Evolutionary conservation across 257 asterid species (phyloP).

Genomic region (Lycium barbarum): DNA sequence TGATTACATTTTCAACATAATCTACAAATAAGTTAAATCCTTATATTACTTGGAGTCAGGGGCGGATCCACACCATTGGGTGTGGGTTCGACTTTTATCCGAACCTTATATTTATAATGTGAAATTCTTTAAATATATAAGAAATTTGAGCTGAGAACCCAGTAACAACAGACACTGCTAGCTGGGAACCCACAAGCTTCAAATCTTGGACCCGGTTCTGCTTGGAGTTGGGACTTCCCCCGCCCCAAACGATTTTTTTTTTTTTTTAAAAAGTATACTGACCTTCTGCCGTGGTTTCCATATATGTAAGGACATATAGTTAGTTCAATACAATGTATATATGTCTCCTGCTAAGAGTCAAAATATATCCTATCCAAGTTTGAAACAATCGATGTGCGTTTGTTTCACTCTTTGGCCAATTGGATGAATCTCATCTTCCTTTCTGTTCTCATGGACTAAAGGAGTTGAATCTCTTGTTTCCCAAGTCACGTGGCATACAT

Average conservation of each 20-base stretch:
- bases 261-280: background rate
- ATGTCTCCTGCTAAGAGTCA: background rate
- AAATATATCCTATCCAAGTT: background rate
- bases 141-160: no score
- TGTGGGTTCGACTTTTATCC: no score
- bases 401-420: background rate
- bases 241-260: no score
- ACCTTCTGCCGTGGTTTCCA: background rate
- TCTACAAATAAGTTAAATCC: no score
- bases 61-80: no score
- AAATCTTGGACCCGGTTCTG: no score
- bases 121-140: no score
- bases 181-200: no score
- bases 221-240: no score
- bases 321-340: background rate
- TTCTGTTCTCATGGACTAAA: background rate
- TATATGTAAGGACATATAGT: background rate
- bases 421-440: background rate
- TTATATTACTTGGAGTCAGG: background rate
- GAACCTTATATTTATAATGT: no score
- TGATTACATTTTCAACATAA: background rate
- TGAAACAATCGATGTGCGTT: conserved; percentile 7
- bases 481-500: background rate
- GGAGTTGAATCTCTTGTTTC: conserved; percentile 3
- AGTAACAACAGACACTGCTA: no score